These are phyloP conservation scores for Neurospora terricola DNA, from an alignment of 495 filamentous ascomycete genomes.

Conservation along the genomic window DNA sequence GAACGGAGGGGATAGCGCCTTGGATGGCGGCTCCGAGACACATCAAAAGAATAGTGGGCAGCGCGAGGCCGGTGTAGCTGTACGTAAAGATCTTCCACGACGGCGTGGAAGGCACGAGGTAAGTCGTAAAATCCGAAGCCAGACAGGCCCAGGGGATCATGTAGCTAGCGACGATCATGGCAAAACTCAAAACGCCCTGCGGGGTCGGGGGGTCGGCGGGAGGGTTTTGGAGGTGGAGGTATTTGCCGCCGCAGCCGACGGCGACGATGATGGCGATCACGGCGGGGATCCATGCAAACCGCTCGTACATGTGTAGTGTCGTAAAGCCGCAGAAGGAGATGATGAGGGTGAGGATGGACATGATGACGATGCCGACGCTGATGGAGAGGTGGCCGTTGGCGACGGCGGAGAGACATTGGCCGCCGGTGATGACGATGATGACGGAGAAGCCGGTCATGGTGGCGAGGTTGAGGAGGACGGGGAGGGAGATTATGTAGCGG, in stretches of 20 bases:
- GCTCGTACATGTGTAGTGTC: constrained; percentile 49
- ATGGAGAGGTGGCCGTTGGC: constrained; percentile 37
- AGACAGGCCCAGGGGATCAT: constrained; percentile 38
- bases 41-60: constrained; percentile 43
- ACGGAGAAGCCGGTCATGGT: constrained; percentile 40
- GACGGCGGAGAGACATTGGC: constrained; percentile 41
- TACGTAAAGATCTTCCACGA: constrained; percentile 37
- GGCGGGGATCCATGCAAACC: constrained; percentile 50
- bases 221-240: constrained; percentile 21
- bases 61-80: constrained; percentile 34
- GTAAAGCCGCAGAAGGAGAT: constrained; percentile 51
- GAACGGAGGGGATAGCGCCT: constrained; percentile 30
- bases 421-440: constrained; percentile 36
- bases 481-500: constrained; percentile 33
- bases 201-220: constrained; percentile 18
- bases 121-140: constrained; percentile 39
- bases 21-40: constrained; percentile 44
- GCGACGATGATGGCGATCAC: constrained; percentile 37
- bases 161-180: constrained; percentile 36
- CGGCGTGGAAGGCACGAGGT: constrained; percentile 35
- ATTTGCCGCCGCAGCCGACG: constrained; percentile 21
- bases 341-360: constrained; percentile 41
- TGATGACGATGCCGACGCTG: constrained; percentile 42
- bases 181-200: constrained; percentile 25
- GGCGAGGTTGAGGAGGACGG: constrained; percentile 40